Evolutionary conservation across 768 basidiomycete species (phyloP), one percentile per base, ranked within the genome.

Genomic region (Chalciporus pseudorubinellus): DNA sequence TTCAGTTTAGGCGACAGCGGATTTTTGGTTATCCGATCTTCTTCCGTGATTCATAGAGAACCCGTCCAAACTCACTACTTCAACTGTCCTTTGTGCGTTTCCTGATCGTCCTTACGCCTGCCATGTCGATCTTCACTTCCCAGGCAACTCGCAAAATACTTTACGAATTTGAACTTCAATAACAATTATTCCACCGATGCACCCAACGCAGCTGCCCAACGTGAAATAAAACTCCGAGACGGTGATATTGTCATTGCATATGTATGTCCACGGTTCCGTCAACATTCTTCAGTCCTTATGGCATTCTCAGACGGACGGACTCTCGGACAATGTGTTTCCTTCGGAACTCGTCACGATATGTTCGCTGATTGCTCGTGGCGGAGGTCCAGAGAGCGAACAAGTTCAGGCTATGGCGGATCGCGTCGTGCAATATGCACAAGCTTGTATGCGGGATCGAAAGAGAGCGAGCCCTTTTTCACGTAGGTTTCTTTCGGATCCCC

Each of bases 1-100:
- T 55, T 41, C 50, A 90, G 87, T 64, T 72, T 90, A 58, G 87
- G 87, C n/a, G 87, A 90, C 65, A 89, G 87, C 51, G 87, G 87
- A 7, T 89, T 81, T 64, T 74, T 79, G 54, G 82, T 89, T 41
- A 79, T 89, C 51, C 83, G 89, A 31, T 80, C 83, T 14, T 83
- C 84, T 21, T 74, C 81, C 13, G 73, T 89, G 24, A 71, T 85
- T 39, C 74, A 89, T 63, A 75, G 39, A 56, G 62, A 68, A 34
- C 64, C 64, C 19, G 50, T 21, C 0, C 68, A 69, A 49, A 69
- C 70, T 1, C 68, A 69, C 57, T 69, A 68, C 34, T 69, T 69
- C 24, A 69, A 69, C 45, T 69, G 68, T 28, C 68, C 68, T 1
- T 47, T 70, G 68, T 69, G 24, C 51, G 67, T 53, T 33, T 12